Evolutionary conservation across 306 rosid species (phyloP), one percentile per base, ranked within the genome.

Genomic region (Trifolium repens): DNA sequence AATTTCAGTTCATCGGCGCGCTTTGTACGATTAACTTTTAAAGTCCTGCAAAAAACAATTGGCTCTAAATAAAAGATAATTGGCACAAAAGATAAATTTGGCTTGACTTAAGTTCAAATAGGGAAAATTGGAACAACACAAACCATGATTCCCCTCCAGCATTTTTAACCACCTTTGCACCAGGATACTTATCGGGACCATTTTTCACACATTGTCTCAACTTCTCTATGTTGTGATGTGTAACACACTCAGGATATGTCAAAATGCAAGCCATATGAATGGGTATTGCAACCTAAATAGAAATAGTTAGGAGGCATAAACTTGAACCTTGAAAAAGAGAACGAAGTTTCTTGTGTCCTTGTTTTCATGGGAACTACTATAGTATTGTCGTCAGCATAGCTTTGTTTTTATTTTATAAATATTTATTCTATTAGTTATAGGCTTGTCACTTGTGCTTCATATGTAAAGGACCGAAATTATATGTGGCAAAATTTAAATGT

Each of bases 181-280:
- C 98, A 53, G 98, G 98, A 84, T 94, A 91, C 88, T 94, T 94
- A 85, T 86, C 89, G 1, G 90, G 91, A 70, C 98, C 98, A 78
- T 94, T 94, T 64, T 88, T 85, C 77, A 94, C 90, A 78, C 97
- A 88, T 75, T 85, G 97, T 78, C 93, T 90, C 93, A 94, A 80
- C 85, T 94, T 94, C 78, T 90, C 94, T 53, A 88, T 88, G 80
- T 94, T 94, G 83, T 94, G 96, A 78, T 74, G 87, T 4, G 97
- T 87, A 74, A 94, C 98, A 66, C 93, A 85, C 84, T 94, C 98
- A 16, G 98, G 98, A 78, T 84, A 94, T 65, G 93, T 84, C 82
- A 94, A 84, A 69, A 94, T 90, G 42, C 75, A 77, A 79, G 98
- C 98, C 98, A 94, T 94, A 59, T 78, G 92, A 70, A 94, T 90